Conservation (phyloP, 345 rosid genomes). For the Populus simonii region DNA sequence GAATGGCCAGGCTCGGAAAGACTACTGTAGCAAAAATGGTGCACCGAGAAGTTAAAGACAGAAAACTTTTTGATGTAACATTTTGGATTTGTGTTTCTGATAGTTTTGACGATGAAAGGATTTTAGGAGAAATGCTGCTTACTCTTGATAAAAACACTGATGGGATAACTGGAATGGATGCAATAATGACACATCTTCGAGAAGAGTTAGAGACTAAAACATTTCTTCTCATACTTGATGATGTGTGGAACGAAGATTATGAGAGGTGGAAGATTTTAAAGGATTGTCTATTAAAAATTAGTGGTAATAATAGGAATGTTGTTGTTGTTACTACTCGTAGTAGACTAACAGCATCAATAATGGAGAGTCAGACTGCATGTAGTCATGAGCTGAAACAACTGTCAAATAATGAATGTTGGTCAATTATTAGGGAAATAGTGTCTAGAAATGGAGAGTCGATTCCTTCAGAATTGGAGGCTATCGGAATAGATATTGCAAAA, state of each 20-base stretch:
- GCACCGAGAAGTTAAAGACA: neutral
- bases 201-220: neutral
- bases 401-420: too few relatives aligned
- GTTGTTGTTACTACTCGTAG: too few relatives aligned
- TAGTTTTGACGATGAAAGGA: conserved; percentile 1
- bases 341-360: too few relatives aligned
- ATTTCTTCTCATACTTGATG: conserved; percentile 23
- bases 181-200: neutral
- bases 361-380: too few relatives aligned
- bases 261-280: neutral
- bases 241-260: conserved; percentile 14
- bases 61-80: neutral
- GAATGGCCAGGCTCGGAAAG: conserved; percentile 23
- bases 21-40: conserved; percentile 22
- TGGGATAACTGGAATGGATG: neutral
- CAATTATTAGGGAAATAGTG: too few relatives aligned
- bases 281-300: neutral
- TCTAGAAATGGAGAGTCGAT: too few relatives aligned
- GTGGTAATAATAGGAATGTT: neutral
- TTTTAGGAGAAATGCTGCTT: conserved; percentile 10
- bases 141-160: neutral
- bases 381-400: too few relatives aligned
- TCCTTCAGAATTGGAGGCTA: too few relatives aligned
- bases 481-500: too few relatives aligned
- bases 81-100: conserved; percentile 6